Evolutionary conservation across 2,329 filamentous ascomycete species (phyloP), one percentile per base, ranked within the genome.

Genomic region (Exophiala phaeomuriformis): DNA sequence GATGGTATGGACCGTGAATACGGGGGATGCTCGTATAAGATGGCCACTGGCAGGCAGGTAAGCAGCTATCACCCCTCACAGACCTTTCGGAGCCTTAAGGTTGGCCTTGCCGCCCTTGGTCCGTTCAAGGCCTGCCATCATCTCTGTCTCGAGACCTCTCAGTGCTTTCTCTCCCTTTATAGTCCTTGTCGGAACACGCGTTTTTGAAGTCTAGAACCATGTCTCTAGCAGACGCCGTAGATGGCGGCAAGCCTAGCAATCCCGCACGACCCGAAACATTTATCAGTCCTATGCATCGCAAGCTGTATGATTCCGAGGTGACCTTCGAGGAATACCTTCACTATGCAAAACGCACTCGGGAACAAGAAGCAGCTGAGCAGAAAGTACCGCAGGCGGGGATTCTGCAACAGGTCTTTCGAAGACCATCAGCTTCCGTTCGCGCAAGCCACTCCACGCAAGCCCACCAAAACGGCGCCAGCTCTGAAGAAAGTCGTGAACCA

Each of bases 241-340:
- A 41, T 41, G 39, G 39, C 39, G 39, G 39, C 39, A 41, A 41
- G 12, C 12, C 39, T 5, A 5, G 5, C 19, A 41, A 41, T 9
- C 39, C n/a, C 39, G 19, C 27, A 5, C 39, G 39, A 27, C 39
- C 39, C 39, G 39, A 41, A 28, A 41, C 39, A 4, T 41, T 41
- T 5, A 41, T 41, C 19, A 41, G 39, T 28, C 39, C 39, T 41
- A 41, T 58, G 41, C 44, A 50, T 32, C 48, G 52, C 27, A 61
- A 62, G 44, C 61, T 63, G 30, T 64, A 67, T 43, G 64, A 68
- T 43, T 36, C 64, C 32, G 57, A 29, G 5, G 57, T 70, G 19
- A 61, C 62, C 1, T 68, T 72, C 48, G 71, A 72, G 52, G 70
- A 72, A 46, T 72, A 72, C 49, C 53, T 64, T n/a, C 68, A 69